Evolutionary conservation across 805 yeast species (phyloP).

Genomic region (Saccharomycopsis sp.): DNA sequence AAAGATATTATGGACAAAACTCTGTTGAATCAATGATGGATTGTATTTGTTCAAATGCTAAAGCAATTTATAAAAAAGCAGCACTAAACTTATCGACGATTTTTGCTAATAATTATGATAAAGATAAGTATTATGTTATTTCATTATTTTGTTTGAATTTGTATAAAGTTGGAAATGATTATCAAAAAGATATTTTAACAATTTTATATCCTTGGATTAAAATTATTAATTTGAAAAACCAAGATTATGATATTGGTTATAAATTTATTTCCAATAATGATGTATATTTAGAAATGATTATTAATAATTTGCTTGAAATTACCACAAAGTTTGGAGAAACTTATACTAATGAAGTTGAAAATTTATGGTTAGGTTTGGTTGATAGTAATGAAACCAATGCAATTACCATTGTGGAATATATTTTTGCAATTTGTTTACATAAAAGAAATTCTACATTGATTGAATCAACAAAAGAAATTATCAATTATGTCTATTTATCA

Average conservation of each 20-base stretch:
- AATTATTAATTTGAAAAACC: conserved; percentile 50
- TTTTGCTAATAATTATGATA: conserved; percentile 53
- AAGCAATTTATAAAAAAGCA: conserved; percentile 80
- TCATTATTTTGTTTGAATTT: conserved; percentile 65
- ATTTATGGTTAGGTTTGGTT: conserved; percentile 92
- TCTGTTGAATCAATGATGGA: conserved; percentile 25
- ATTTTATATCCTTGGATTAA: conserved; percentile 91
- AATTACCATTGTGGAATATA: conserved; percentile 59
- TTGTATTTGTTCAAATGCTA: conserved; percentile 60
- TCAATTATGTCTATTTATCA: conserved; percentile 62
- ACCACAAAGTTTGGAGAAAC: conserved; percentile 66
- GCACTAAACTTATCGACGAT: conserved; percentile 68
- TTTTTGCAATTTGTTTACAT: conserved; percentile 56
- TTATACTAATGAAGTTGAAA: conserved; percentile 82
- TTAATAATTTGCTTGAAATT: conserved; percentile 73
- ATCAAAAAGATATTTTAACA: conserved; percentile 70
- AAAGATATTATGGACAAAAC: conserved; percentile 35
- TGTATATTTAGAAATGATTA: conserved; percentile 51
- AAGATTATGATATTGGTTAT: conserved; percentile 31
- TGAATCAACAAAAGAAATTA: conserved; percentile 68
- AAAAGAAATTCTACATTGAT: conserved; percentile 66
- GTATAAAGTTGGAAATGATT: conserved; percentile 44
- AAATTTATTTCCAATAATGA: conserved; percentile 13
- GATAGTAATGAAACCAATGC: conserved; percentile 65
- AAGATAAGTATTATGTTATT: conserved; percentile 49